Evolutionary conservation across 441 rosid genomes (phyloP), one percentile per base, ranked within the genome.

Genomic region (Caryocar brasiliense): DNA sequence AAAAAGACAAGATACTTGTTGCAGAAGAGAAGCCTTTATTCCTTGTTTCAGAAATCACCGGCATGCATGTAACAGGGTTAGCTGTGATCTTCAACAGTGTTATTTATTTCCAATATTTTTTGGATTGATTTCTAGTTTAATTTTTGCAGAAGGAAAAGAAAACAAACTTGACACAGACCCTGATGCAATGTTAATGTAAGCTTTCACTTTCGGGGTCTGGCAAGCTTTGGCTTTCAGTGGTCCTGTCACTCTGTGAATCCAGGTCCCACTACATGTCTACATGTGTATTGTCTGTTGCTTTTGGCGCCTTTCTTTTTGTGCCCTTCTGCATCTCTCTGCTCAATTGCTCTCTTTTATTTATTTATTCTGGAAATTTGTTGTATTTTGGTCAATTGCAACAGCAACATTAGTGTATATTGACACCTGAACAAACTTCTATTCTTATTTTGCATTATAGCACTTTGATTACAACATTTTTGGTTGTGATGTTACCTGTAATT

Each of bases 11-110:
- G 61, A 65, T 57, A 50, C 70, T 50, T 56, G 58, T 37, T 51
- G 49, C 62, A 40, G 64, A 34, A 49, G 56, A 47, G 45, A 47
- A 53, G 24, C 61, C 78, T 76, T 76, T 72, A 69, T 70, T 76
- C 75, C 49, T 38, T 39, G n/a, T n/a, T 5, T 0, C 9, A 24
- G 12, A 19, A n/a, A 51, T 5, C 33, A 23, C 5, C 5, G 9
- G n/a, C 25, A 21, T 34, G 21, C 53, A 20, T 30, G 56, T 28
- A 48, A 27, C 30, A 9, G 12, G 6, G 25, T 25, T 19, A 6
- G 19, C 17, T n/a, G 25, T 15, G 47, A 2, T 23, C 25, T 49
- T 41, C 18, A 45, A 10, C 12, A 10, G 7, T 12, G 18, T 28
- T n/a, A 10, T 9, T 20, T 27, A 7, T 26, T 4, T 23, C n/a